Conservation (phyloP, 169 alveolate genomes). For the Plasmodium cynomolgi region DNA sequence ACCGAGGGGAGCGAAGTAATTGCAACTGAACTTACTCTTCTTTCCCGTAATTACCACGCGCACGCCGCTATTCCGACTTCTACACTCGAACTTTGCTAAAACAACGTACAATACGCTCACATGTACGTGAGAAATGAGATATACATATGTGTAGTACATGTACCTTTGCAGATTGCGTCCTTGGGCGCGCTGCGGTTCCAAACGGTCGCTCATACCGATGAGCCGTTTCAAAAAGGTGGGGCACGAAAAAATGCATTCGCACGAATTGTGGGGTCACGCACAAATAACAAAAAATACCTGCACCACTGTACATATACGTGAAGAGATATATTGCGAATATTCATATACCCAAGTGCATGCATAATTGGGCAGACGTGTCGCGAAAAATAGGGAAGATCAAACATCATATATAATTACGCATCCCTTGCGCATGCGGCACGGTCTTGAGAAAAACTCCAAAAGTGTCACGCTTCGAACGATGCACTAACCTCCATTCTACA, state of each 20-base stretch:
- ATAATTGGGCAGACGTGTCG: neutral
- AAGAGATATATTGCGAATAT: neutral
- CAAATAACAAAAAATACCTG: neutral
- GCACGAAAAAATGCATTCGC: neutral
- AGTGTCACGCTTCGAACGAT: neutral
- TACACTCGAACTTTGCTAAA: neutral
- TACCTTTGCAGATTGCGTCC: neutral
- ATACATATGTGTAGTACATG: neutral
- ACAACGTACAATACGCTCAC: neutral
- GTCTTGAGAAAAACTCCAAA: neutral
- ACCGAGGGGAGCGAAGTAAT: neutral
- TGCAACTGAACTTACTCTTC: neutral
- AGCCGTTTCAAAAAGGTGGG: neutral
- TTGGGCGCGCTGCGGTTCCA: neutral
- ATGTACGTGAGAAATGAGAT: neutral
- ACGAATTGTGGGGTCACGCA: neutral
- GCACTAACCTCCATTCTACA: neutral
- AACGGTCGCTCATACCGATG: neutral
- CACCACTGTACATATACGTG: neutral
- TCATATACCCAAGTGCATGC: neutral
- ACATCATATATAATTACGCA: neutral
- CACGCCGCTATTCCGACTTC: neutral
- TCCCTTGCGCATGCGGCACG: neutral
- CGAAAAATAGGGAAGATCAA: neutral
- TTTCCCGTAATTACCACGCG: neutral